Evolutionary conservation across 345 rosid species (phyloP).

Genomic region (Aurinia saxatilis): DNA sequence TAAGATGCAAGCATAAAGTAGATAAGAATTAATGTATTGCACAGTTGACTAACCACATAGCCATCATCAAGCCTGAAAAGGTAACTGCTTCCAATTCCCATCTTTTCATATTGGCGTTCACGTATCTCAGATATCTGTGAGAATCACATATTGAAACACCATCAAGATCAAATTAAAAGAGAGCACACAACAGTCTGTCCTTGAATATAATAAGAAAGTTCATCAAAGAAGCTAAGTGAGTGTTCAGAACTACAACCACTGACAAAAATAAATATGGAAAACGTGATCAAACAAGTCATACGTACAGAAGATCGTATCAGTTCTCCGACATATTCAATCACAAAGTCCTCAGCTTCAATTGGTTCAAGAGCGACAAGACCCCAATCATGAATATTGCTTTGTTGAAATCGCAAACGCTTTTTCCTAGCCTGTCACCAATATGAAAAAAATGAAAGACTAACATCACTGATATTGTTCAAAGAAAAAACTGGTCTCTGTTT

Average conservation of each 20-base stretch:
- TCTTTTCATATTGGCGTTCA: slow-evolving; percentile 85
- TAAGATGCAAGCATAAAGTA: not conserved
- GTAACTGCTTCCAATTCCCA: slow-evolving; percentile 99
- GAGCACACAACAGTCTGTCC: not conserved
- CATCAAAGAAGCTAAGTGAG: not conserved
- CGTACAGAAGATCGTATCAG: slow-evolving; percentile 85
- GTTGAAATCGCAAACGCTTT: slow-evolving; percentile 81
- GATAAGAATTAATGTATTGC: not conserved
- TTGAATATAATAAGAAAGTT: not conserved
- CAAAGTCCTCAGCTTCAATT: slow-evolving; percentile 96
- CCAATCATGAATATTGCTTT: slow-evolving; percentile 99
- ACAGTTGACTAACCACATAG: slow-evolving; percentile 67
- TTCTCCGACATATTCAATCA: slow-evolving; percentile 97
- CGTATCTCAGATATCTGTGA: slow-evolving; percentile 96
- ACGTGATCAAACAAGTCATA: slow-evolving; percentile 12
- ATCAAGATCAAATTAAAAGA: slow-evolving; percentile 5
- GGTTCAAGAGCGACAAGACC: slow-evolving; percentile 94
- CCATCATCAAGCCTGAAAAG: slow-evolving; percentile 98
- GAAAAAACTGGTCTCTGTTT: slow-evolving; percentile 2
- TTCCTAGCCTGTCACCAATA: slow-evolving; percentile 69
- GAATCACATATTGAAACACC: slow-evolving; percentile 13
- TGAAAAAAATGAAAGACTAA: not conserved
- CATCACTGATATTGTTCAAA: slow-evolving; percentile 8
- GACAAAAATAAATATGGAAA: not conserved
- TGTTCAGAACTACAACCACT: not conserved